Percentiles rank a stretch among this genome's conserved stretches.
These are phyloP conservation scores for Rhododendron simsii DNA, from an alignment of 148 eudicot genomes.

Conservation along the genomic window DNA sequence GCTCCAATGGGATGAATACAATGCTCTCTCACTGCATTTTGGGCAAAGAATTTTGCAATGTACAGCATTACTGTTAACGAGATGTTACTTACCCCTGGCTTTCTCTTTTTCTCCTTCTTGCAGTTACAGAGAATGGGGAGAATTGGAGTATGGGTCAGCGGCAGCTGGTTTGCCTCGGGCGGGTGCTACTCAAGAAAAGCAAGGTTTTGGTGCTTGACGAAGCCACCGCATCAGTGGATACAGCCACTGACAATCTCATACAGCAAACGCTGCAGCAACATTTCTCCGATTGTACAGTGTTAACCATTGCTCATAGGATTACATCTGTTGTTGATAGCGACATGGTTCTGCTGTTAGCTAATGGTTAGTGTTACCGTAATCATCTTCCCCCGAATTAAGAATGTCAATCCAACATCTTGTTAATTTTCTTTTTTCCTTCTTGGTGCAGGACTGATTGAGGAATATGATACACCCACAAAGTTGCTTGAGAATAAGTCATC, in stretches of 20 bases:
- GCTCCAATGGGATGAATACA: neutral
- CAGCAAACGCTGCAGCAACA: conserved; percentile 41
- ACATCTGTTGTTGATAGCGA: conserved; percentile 69
- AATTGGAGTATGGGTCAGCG: conserved; percentile 64
- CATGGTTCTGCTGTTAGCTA: conserved; percentile 57
- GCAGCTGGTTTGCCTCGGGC: conserved; percentile 58
- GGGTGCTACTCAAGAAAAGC: conserved; percentile 52
- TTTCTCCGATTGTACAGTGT: conserved; percentile 35
- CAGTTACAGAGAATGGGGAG: conserved; percentile 56
- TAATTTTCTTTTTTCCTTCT: neutral
- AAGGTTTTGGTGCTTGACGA: conserved; percentile 52
- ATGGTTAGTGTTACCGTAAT: conserved; percentile 23
- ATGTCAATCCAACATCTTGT: neutral
- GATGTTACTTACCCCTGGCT: neutral
- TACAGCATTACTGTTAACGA: neutral
- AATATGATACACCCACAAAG: conserved; percentile 59
- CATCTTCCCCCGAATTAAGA: neutral
- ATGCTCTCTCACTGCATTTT: neutral
- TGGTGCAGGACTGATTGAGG: conserved; percentile 40
- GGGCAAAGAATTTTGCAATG: too few relatives aligned
- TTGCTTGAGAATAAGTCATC: conserved; percentile 60
- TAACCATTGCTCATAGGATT: conserved; percentile 49
- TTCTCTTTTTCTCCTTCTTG: conserved; percentile 18
- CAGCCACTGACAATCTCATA: conserved; percentile 55
- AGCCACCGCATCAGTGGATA: conserved; percentile 64